Evolutionary conservation across 2,329 filamentous ascomycete species (phyloP), one percentile per base, ranked within the genome.

Genomic region (Phialocephala subalpina): DNA sequence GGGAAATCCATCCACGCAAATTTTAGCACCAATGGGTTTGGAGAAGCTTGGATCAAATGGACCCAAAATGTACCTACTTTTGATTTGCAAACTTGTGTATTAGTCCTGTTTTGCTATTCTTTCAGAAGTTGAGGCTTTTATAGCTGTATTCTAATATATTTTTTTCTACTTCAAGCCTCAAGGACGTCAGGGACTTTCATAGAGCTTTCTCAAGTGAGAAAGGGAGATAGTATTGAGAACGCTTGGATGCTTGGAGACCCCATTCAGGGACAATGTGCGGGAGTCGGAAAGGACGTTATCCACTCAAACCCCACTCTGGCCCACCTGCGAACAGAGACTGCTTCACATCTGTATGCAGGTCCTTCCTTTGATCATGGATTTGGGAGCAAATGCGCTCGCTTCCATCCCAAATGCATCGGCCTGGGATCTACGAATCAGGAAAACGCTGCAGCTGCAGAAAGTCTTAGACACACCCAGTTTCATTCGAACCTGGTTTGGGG

Each of bases 271-370:
- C 38, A 42, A 42, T 42, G 38, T 12, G 38, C 38, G 38, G 38
- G 18, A 14, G 38, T n/a, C 38, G 38, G 38, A 42, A 42, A 42
- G 38, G 5, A 14, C 38, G 12, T 42, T n/a, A 16, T 42, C 18
- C 38, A 42, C 12, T 4, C 3, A 42, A 42, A 42, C 38, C 18
- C 38, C 38, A 42, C 38, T 42, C 38, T 42, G 38, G 38, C 38
- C 38, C 38, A 42, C 38, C 38, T 42, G 38, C 38, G 38, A 42
- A 42, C 38, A 42, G 38, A 42, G 38, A n/a, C 38, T 42, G 38
- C 38, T 42, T 42, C 38, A 42, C 38, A 42, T 42, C 38, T 42
- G 38, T n/a, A 42, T 42, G 38, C 38, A 42, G 18, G 38, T 42
- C 12, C 18, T n/a, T 42, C 12, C 12, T 4, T n/a, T n/a, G 12